Percentiles rank a stretch among this genome's conserved stretches.
phyloP scores from a whole-genome alignment of 768 basidiomycete species.

The Russula sp. region DNA sequence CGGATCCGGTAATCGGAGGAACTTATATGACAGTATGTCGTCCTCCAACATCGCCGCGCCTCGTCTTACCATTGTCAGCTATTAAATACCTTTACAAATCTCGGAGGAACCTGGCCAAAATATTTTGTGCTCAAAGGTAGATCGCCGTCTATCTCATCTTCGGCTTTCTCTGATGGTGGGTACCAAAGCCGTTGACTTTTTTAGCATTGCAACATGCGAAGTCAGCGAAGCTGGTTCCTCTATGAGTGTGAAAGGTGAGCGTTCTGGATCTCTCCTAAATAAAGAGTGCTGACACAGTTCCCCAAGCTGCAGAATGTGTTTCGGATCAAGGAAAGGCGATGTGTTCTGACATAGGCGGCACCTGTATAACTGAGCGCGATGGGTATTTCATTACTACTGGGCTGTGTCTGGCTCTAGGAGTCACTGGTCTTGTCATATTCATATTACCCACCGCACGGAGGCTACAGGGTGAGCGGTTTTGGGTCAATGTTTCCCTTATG shows the following conservation, averaged over 20 bases:
- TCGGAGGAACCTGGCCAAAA: constrained; percentile 98
- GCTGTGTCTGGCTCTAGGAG: constrained; percentile 78
- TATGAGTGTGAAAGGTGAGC: constrained; percentile 54
- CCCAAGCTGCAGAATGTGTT: constrained; percentile 78
- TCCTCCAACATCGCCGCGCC: neutral
- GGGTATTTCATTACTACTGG: constrained; percentile 87
- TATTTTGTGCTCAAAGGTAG: constrained; percentile 91
- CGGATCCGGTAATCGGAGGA: constrained; percentile 95
- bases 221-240: constrained; percentile 56
- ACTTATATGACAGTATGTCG: constrained; percentile 95
- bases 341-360: constrained; percentile 72
- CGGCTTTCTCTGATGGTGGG: constrained; percentile 26
- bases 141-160: neutral
- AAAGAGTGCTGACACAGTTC: neutral
- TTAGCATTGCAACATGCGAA: constrained; percentile 81
- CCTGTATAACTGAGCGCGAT: constrained; percentile 80
- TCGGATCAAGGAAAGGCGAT: constrained; percentile 84
- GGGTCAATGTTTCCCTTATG: constrained; percentile 1
- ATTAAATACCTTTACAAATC: constrained; percentile 91
- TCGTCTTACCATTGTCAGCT: constrained; percentile 48
- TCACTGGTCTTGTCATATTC: constrained; percentile 65
- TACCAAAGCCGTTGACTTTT: constrained; percentile 72
- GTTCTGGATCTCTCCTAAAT: neutral
- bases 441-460: constrained; percentile 81
- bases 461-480: constrained; percentile 68